Evolutionary conservation across 495 filamentous ascomycete genomes (phyloP), one percentile per base, ranked within the genome.

Genomic region (Penicillium diatomitis): DNA sequence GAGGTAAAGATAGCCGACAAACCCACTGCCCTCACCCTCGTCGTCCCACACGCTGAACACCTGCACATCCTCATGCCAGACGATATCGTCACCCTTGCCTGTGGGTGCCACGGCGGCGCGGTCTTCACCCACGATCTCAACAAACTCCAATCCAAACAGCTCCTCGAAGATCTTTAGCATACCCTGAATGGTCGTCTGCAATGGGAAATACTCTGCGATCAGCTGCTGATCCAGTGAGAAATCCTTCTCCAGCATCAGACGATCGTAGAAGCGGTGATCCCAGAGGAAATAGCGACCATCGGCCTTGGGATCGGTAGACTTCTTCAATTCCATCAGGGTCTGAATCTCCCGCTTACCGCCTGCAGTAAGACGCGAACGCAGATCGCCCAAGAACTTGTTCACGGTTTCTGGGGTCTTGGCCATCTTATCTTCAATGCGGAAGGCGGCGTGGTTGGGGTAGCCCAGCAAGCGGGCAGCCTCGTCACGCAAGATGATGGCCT

Each of bases 131-230:
- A 67, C 66, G 41, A 97, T 74, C 71, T 96, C 83, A 29, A 97
- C 84, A 57, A 98, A 97, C 10, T 83, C 85, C 7, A 98, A 72
- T 27, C 92, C 92, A 55, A 98, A 95, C 0, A 98, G 75, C 62
- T 88, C 74, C 67, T 97, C 91, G 54, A 98, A 97, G 56, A 96
- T 95, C 58, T 82, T 73, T 46, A 98, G 79, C 94, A 97, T 98
- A 48, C 87, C 88, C 31, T 77, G 72, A 44, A 98, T 86, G 2
- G 88, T 94, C 3, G 81, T 82, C 55, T 82, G 77, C 27, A 97
- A 70, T 3, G 92, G 91, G 74, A 97, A 98, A 67, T 92, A 97
- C 64, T 98, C 89, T 27, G 91, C 81, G 56, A 98, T 87, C 46
- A 85, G 81, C 62, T 89, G 80, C 53, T 95, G 87, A 60, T 98